These are phyloP conservation scores for Zanthoxylum bungeanum DNA, from an alignment of 345 rosid species.

Conservation along the genomic window DNA sequence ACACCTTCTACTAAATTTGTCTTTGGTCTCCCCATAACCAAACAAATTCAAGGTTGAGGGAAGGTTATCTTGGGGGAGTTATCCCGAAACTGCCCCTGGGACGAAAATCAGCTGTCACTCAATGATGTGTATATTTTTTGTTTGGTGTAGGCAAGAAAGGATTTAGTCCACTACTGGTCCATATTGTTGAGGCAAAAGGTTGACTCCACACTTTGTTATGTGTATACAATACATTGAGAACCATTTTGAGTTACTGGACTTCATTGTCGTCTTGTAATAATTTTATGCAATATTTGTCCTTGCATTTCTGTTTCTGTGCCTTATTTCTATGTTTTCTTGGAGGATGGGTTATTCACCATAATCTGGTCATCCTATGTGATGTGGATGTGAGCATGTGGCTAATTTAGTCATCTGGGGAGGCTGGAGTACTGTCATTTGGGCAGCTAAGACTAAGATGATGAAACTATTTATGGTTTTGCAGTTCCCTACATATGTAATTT, in stretches of 20 bases:
- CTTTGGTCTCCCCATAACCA: too few relatives aligned
- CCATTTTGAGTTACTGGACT: slow-evolving; percentile 81
- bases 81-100: too few relatives aligned
- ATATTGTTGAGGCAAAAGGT: slow-evolving; percentile 79
- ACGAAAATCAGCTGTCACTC: too few relatives aligned
- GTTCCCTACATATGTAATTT: background rate
- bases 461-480: background rate
- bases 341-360: background rate
- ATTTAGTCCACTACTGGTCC: slow-evolving; percentile 90
- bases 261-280: slow-evolving; percentile 76
- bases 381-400: background rate
- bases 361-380: background rate
- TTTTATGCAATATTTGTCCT: slow-evolving; percentile 3
- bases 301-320: slow-evolving; percentile 1
- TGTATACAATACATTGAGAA: slow-evolving; percentile 79
- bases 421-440: background rate
- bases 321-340: background rate
- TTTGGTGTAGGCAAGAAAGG: slow-evolving; percentile 73
- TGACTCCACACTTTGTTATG: slow-evolving; percentile 62
- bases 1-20: too few relatives aligned
- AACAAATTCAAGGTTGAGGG: too few relatives aligned
- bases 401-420: background rate
- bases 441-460: background rate
- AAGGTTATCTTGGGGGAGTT: too few relatives aligned
- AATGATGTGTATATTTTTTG: background rate